Conservation (phyloP, 768 basidiomycete genomes). For the Xerocomellus intermedius region DNA sequence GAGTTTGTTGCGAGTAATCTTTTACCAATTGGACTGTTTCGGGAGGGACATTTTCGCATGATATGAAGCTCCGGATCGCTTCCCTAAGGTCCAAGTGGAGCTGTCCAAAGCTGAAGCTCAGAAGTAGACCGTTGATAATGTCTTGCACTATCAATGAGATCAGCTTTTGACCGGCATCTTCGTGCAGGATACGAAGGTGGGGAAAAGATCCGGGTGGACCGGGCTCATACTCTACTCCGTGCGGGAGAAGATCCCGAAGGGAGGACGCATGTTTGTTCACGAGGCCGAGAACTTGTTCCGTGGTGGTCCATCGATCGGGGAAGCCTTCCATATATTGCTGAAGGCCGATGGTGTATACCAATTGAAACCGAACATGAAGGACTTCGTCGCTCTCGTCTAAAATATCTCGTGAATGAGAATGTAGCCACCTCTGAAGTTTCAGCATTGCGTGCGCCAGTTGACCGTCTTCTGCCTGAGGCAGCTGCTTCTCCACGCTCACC, state of each 20-base stretch:
- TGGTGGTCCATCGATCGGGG: no score
- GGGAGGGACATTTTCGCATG: neutral
- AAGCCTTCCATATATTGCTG: no score
- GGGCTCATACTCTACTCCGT: constrained; percentile 17
- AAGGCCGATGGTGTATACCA: no score
- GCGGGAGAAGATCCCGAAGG: constrained; percentile 4
- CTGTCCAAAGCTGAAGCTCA: constrained; percentile 16
- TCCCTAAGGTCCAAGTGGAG: neutral
- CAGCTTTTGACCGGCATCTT: constrained; percentile 10
- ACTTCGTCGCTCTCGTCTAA: no score
- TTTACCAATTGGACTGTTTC: constrained; percentile 2
- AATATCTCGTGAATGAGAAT: constrained; percentile 26
- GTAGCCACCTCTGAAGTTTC: constrained; percentile 26
- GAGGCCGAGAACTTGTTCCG: constrained; percentile 30
- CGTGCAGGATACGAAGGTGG: constrained; percentile 21
- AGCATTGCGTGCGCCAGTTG: constrained; percentile 24
- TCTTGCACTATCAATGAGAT: constrained; percentile 12
- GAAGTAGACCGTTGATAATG: constrained; percentile 16
- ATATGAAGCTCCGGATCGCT: constrained; percentile 28
- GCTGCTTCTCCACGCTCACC: constrained; percentile 41
- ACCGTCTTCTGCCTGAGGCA: neutral
- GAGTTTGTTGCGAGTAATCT: neutral
- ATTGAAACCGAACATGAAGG: no score
- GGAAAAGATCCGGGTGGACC: constrained; percentile 23
- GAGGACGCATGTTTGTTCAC: constrained; percentile 16